Evolutionary conservation across 2,329 filamentous ascomycete species (phyloP), one percentile per base, ranked within the genome.

Genomic region (Neofusicoccum laricinum): DNA sequence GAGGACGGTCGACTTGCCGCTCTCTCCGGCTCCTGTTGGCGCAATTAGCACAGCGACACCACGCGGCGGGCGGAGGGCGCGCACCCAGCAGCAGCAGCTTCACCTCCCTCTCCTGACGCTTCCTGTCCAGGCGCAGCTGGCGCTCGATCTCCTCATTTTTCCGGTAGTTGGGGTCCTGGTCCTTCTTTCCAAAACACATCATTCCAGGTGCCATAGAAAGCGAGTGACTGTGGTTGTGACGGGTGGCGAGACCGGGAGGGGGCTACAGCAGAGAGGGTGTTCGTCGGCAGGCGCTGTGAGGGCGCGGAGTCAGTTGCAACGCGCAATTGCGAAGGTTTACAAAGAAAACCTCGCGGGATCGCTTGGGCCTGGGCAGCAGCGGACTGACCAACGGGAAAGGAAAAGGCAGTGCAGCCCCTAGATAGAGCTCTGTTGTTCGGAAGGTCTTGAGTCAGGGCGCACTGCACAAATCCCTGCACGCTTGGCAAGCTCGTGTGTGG

Each of bases 1-100:
- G 69, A 98, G 86, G 66, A 98, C 93, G 1, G 94, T 98, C 8
- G 94, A 97, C 80, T 98, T 98, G 69, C 94, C 92, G 65, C 90
- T 95, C 80, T 98, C 94, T 75, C 94, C 94, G 72, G 94, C 94
- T 77, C 94, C 93, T 97, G 70, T 68, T 68, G 43, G 43, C n/a
- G 41, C 63, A 48, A 48, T 63, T 17, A 63, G 61, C 40, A 63
- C 19, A 21, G 32, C 15, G 32, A 14, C n/a, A 34, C 21, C n/a
- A 36, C 21, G 30, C 30, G 4, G 38, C 11, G 10, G 30, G 25
- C 21, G 19, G n/a, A 55, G 59, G 46, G 63, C 67, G 78, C 86
- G 69, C 85, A 97, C 94, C 94, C 68, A 99, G 85, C 70, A 99
- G 84, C 70, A 99, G 82, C 68, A 99, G 88, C 84, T 98, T 99